These are phyloP conservation scores for Erucastrum elatum DNA, from an alignment of 345 rosid species.

Conservation along the genomic window DNA sequence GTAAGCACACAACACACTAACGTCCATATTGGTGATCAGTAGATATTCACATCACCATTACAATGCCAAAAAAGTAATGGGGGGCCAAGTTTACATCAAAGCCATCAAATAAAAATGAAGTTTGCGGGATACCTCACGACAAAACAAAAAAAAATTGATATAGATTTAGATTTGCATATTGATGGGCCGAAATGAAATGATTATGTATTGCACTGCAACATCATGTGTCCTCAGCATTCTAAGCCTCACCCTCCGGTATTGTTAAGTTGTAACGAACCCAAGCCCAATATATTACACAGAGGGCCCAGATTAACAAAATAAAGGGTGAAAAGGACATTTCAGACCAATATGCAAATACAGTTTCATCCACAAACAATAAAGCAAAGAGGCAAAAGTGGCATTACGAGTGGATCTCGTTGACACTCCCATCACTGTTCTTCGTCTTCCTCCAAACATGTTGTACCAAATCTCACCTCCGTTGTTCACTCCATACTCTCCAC, in stretches of 20 bases:
- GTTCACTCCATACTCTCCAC: slow-evolving; percentile 30
- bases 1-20: slow-evolving; percentile 18
- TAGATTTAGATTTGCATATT: background rate
- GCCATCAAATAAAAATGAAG: background rate
- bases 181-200: background rate
- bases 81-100: background rate
- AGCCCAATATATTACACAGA: too few species aligned
- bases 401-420: slow-evolving; percentile 56
- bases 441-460: slow-evolving; percentile 23
- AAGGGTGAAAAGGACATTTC: too few species aligned
- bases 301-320: too few species aligned
- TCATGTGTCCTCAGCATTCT: too few species aligned
- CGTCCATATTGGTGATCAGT: slow-evolving; percentile 26
- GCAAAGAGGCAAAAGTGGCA: slow-evolving; percentile 32
- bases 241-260: too few species aligned
- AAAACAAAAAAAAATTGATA: background rate
- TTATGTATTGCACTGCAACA: background rate
- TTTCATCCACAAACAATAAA: slow-evolving; percentile 25
- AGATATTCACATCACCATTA: slow-evolving; percentile 8
- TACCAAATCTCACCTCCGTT: slow-evolving; percentile 33
- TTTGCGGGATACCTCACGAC: background rate
- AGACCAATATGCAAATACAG: too few species aligned
- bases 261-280: too few species aligned
- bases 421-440: background rate
- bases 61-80: background rate